Evolutionary conservation across 2,329 filamentous ascomycete species (phyloP).

Genomic region (Fonsecaea erecta): DNA sequence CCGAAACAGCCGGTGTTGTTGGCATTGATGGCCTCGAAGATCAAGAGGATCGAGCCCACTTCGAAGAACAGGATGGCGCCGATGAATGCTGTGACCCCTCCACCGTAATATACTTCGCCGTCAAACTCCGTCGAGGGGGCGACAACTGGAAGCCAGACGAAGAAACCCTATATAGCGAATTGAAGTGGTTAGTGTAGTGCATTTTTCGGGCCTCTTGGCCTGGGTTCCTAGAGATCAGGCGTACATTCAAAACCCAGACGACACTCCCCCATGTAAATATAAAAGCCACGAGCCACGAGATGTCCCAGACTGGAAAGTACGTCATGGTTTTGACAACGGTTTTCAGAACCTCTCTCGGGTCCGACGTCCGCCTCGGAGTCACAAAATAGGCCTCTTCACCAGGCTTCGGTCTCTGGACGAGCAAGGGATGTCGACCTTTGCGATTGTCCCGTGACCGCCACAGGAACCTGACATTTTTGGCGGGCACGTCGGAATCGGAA

Average conservation of each 20-base stretch:
- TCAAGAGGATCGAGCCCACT: constrained; percentile 64
- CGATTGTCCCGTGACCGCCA: constrained; percentile 55
- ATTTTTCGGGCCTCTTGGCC: background rate
- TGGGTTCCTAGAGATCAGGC: background rate
- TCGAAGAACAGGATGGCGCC: constrained; percentile 73
- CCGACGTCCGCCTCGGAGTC: constrained; percentile 44
- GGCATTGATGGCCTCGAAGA: constrained; percentile 72
- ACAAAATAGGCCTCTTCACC: constrained; percentile 38
- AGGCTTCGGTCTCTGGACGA: constrained; percentile 42
- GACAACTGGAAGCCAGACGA: constrained; percentile 65
- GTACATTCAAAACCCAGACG: constrained; percentile 58
- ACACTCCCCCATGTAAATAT: constrained; percentile 60
- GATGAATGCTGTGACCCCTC: constrained; percentile 68
- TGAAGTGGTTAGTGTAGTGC: background rate
- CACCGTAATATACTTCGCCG: constrained; percentile 58
- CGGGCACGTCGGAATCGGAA: constrained; percentile 35
- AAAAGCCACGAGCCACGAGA: constrained; percentile 60
- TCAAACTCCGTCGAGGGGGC: constrained; percentile 47
- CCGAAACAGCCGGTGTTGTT: constrained; percentile 69
- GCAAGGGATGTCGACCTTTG: constrained; percentile 53
- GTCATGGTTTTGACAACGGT: constrained; percentile 57
- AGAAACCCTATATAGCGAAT: constrained; percentile 41
- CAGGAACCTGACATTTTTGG: constrained; percentile 41
- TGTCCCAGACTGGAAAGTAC: constrained; percentile 60
- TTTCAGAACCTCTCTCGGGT: constrained; percentile 40